Evolutionary conservation across 805 yeast species (phyloP).

Genomic region (Pichia deserticola): DNA sequence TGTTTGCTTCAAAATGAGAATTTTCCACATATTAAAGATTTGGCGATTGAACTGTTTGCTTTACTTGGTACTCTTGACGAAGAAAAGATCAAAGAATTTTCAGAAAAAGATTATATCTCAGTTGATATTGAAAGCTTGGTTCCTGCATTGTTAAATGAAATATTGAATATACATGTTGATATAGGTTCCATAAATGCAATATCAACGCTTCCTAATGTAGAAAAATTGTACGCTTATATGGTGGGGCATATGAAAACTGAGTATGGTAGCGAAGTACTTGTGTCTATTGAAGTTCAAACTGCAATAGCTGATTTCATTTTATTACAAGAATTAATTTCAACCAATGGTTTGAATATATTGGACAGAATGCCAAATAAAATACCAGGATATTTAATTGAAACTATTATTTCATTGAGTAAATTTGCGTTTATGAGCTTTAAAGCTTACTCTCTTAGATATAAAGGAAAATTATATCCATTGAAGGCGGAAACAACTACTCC

Average conservation of each 20-base stretch:
- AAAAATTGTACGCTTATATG: conserved; percentile 35
- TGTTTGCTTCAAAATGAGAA: conserved; percentile 49
- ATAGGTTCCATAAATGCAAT: conserved; percentile 30
- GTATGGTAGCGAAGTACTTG: conserved; percentile 20
- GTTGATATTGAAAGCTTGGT: conserved; percentile 21
- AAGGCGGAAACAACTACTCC: conserved; percentile 35
- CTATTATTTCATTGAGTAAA: conserved; percentile 37
- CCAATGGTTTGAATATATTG: conserved; percentile 18
- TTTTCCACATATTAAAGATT: conserved; percentile 28
- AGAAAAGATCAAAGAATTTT: conserved; percentile 13
- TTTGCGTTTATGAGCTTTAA: conserved; percentile 34
- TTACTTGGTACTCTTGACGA: conserved; percentile 18
- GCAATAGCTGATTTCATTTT: conserved; percentile 35
- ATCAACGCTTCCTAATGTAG: conserved; percentile 27
- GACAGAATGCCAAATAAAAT: conserved; percentile 20
- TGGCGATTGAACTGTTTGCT: conserved; percentile 17
- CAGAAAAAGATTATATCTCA: conserved; percentile 18
- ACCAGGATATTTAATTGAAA: conserved; percentile 36
- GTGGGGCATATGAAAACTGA: conserved; percentile 18
- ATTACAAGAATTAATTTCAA: conserved; percentile 28
- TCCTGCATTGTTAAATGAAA: conserved; percentile 18
- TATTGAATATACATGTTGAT: conserved; percentile 39
- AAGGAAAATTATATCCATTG: conserved; percentile 33
- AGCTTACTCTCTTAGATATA: conserved; percentile 26
- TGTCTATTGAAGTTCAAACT: conserved; percentile 31